These are phyloP conservation scores for Alternaria dauci DNA, from an alignment of 2,329 filamentous ascomycete species.

Conservation along the genomic window DNA sequence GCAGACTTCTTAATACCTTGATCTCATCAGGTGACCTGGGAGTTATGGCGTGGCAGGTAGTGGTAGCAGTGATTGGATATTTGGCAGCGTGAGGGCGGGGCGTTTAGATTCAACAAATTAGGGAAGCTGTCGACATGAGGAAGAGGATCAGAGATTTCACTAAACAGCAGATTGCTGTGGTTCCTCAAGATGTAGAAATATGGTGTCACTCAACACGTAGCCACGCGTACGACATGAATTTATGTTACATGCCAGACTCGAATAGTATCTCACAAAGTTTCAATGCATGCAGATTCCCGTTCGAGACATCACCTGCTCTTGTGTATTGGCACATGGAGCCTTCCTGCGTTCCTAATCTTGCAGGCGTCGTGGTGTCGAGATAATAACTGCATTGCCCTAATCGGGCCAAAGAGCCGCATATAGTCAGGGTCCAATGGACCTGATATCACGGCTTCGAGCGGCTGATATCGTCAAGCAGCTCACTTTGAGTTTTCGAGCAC, in stretches of 20 bases:
- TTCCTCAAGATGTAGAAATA: neutral
- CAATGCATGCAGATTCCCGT: neutral
- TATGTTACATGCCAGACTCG: slow-evolving; percentile 3
- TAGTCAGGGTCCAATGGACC: neutral
- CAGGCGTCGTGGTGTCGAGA: neutral
- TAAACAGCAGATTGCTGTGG: neutral
- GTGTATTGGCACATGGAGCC: neutral
- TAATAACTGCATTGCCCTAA: neutral
- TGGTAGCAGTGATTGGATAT: neutral
- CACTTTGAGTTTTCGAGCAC: neutral
- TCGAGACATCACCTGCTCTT: neutral
- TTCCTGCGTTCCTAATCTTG: neutral
- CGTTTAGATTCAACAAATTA: slow-evolving; percentile 7
- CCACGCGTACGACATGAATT: slow-evolving; percentile 8
- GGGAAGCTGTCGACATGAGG: neutral
- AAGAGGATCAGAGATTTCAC: neutral
- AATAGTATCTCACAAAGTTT: neutral
- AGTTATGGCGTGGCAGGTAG: slow-evolving; percentile 3
- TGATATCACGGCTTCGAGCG: neutral
- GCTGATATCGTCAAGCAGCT: neutral
- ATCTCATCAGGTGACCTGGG: neutral
- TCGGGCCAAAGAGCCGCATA: neutral
- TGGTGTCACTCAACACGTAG: slow-evolving; percentile 5
- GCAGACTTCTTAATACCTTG: slow-evolving; percentile 49
- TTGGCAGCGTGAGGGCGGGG: slow-evolving; percentile 4